Evolutionary conservation across 306 rosid genomes (phyloP), one percentile per base, ranked within the genome.

Genomic region (Datisca glomerata): DNA sequence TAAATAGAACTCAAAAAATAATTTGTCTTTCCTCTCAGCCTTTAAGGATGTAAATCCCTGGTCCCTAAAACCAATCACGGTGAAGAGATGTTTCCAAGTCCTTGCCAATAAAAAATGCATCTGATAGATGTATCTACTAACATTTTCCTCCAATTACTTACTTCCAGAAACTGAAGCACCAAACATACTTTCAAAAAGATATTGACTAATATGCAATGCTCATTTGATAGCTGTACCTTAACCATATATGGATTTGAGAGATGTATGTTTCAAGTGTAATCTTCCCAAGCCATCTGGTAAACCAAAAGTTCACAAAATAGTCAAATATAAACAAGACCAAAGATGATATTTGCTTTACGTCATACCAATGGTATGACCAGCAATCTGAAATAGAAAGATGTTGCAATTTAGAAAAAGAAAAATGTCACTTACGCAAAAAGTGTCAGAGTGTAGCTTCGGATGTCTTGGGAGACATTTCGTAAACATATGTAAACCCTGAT

Each of bases 271-370:
- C 98, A 62, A 89, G 70, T 4, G 98, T 83, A 43, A 89, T 45
- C 93, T 89, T 89, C 46, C 98, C 98, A 61, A 89, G 93, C 98
- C 98, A 89, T 55, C 98, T 89, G 68, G 41, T 28, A 57, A 43
- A 40, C 21, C 38, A 54, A 37, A 18, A 41, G 36, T 18, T 15
- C 8, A 42, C 12, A 40, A 49, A 36, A 29, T 15, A 46, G 51
- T 25, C 11, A 48, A 12, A 24, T 39, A 39, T 51, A 41, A 41
- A 51, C 24, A 19, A 53, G 20, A 19, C 14, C 41, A 45, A 43
- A 38, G 40, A 55, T 23, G 53, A 41, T 36, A n/a, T n/a, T n/a
- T n/a, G n/a, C n/a, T n/a, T n/a, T n/a, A n/a, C n/a, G n/a, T 12
- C 18, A 67, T 12, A 32, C 15, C 10, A 45, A 19, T 5, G 17